Evolutionary conservation across 352 stramenopile genomes (phyloP).

Genomic region (Phytophthora litchii): DNA sequence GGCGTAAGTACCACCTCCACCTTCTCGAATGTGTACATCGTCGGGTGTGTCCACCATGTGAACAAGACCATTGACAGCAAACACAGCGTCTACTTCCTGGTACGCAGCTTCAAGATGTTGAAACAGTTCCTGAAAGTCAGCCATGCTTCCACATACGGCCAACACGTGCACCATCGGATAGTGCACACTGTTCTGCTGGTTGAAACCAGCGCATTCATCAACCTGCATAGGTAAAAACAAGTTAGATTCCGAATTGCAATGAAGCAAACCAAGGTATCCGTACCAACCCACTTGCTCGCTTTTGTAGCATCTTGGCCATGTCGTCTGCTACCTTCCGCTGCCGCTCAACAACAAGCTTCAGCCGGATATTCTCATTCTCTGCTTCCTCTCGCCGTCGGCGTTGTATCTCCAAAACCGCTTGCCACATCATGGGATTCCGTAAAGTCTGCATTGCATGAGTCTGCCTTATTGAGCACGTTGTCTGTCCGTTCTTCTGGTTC

Average conservation of each 20-base stretch:
- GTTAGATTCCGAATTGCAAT: background rate
- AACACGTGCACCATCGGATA: constrained; percentile 18
- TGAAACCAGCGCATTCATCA: constrained; percentile 22
- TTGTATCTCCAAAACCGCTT: constrained; percentile 27
- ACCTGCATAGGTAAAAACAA: constrained; percentile 7
- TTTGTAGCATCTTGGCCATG: constrained; percentile 12
- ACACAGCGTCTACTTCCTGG: constrained; percentile 28
- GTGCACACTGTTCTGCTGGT: constrained; percentile 2
- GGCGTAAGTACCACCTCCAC: constrained; percentile 22
- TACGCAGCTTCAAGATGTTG: constrained; percentile 27
- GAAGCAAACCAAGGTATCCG: background rate
- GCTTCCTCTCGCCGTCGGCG: constrained; percentile 32
- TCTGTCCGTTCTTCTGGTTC: constrained; percentile 1
- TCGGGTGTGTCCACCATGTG: constrained; percentile 28
- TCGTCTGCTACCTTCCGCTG: constrained; percentile 19
- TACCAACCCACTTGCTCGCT: constrained; percentile 15
- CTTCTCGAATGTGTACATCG: constrained; percentile 32
- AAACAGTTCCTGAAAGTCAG: constrained; percentile 26
- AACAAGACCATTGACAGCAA: constrained; percentile 27
- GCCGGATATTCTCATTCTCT: constrained; percentile 45
- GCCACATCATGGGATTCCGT: constrained; percentile 18
- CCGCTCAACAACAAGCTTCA: constrained; percentile 45
- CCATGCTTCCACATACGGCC: constrained; percentile 12
- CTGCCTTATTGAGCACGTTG: background rate
- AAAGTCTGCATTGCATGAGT: background rate